Percentiles rank a stretch among this genome's conserved stretches.
These are phyloP conservation scores for Talaromyces sp. DNA, from an alignment of 2,329 filamentous ascomycete species.

Conservation along the genomic window DNA sequence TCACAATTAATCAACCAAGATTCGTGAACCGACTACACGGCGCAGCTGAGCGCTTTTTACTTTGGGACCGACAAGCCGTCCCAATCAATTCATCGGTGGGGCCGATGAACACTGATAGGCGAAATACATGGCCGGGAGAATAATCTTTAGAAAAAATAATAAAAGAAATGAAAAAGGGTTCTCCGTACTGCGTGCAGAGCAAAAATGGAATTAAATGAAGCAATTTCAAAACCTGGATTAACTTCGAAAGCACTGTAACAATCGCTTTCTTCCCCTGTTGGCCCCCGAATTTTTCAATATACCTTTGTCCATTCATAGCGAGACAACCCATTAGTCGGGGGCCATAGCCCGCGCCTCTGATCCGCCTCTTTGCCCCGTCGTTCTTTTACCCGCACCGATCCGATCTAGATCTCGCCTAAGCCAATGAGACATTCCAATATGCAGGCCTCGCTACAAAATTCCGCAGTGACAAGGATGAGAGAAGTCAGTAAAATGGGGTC, in stretches of 20 bases:
- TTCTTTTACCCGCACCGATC: constrained; percentile 19
- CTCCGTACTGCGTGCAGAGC: no score
- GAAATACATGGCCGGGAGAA: not conserved
- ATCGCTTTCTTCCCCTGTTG: not conserved
- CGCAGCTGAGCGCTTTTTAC: constrained; percentile 14
- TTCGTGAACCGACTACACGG: constrained; percentile 3
- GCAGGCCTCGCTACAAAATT: constrained; percentile 15
- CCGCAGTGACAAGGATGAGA: not conserved
- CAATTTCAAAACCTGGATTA: not conserved
- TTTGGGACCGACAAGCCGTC: not conserved
- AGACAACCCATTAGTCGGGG: not conserved
- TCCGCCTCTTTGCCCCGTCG: constrained; percentile 19
- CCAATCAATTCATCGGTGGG: constrained; percentile 7
- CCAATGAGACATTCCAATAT: not conserved
- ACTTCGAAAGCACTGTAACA: not conserved
- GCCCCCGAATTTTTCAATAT: not conserved
- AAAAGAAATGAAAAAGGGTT: not conserved
- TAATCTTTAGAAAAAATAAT: not conserved
- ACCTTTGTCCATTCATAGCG: not conserved
- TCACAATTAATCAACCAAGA: constrained; percentile 1
- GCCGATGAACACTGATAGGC: not conserved
- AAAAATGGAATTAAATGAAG: no score
- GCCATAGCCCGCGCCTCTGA: constrained; percentile 8
- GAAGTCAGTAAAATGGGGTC: no score
- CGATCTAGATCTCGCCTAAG: constrained; percentile 22